Evolutionary conservation across 2,329 filamentous ascomycete genomes (phyloP), one percentile per base, ranked within the genome.

Genomic region (Alternaria postmessia): DNA sequence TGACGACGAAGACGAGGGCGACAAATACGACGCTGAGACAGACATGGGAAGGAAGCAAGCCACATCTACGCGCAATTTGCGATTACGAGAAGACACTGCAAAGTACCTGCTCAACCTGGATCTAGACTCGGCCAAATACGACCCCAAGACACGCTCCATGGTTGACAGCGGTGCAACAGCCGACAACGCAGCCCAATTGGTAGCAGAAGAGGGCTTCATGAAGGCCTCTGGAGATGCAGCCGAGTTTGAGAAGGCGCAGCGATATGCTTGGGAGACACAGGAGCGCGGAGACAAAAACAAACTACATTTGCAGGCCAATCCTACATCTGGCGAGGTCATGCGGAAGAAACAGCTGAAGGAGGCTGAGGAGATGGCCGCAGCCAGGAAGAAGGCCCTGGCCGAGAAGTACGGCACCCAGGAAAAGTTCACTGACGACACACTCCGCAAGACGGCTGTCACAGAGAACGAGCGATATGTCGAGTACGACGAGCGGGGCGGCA

Each of bases 81-180:
- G 95, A 64, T 88, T 99, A 76, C 88, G 95, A 77, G 95, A 99
- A 81, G 95, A 99, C 77, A 99, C 95, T 0, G 95, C 95, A 22
- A 98, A 97, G 74, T 99, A 99, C 76, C 84, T 99, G 3, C 83
- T 97, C 8, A 98, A 98, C 75, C 87, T 99, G 28, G 95, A 99
- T 75, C 85, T 97, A 3, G 95, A 99, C 73, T 97, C 94, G 1
- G 95, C 96, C 2, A 96, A 96, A 78, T 99, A 99, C 80, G 94
- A 99, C 74, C 95, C 95, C 0, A 99, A 99, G 77, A 97, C 94
- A 12, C 87, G 95, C 70, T 90, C 91, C 8, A 92, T 99, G 85
- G 91, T 96, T 22, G 92, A 96, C 74, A 89, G 88, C 64, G 93
- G 93, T 48, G 93, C 91, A 7, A 91, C 89, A 32, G 87, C 87